Evolutionary conservation across 1,284 basidiomycete species (phyloP).

Genomic region (Grifola frondosa): DNA sequence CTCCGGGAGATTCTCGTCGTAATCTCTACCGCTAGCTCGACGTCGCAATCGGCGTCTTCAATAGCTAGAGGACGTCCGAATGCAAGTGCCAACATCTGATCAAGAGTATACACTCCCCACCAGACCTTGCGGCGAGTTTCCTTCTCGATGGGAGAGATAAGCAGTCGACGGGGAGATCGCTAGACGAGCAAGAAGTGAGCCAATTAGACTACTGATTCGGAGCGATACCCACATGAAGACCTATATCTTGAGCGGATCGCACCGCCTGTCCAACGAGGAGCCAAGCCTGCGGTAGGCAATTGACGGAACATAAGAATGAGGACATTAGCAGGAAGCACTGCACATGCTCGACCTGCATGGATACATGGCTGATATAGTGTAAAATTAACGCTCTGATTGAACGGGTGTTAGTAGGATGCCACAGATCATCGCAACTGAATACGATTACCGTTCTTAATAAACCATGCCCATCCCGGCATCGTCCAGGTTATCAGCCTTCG

Average conservation of each 20-base stretch:
- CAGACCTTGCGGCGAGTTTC: slow-evolving; percentile 86
- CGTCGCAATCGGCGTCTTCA: slow-evolving; percentile 80
- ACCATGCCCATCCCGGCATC: slow-evolving; percentile 84
- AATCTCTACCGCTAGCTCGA: slow-evolving; percentile 75
- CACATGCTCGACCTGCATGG: slow-evolving; percentile 80
- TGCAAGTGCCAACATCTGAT: slow-evolving; percentile 86
- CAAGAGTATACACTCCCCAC: slow-evolving; percentile 88
- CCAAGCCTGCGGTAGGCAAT: slow-evolving; percentile 90
- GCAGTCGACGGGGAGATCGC: slow-evolving; percentile 78
- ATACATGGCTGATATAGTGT: slow-evolving; percentile 84
- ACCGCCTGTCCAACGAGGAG: slow-evolving; percentile 86
- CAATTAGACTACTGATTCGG: too few relatives aligned
- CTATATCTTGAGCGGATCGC: slow-evolving; percentile 83
- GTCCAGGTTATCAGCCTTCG: slow-evolving; percentile 56
- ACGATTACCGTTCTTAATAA: slow-evolving; percentile 84
- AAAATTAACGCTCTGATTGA: slow-evolving; percentile 73
- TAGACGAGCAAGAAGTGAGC: slow-evolving; percentile 34
- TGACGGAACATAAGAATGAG: slow-evolving; percentile 86
- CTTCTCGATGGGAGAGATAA: slow-evolving; percentile 73
- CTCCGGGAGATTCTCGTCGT: slow-evolving; percentile 73
- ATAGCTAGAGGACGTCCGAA: slow-evolving; percentile 80
- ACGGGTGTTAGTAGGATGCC: slow-evolving; percentile 25
- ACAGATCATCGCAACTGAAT: slow-evolving; percentile 4
- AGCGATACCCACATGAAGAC: slow-evolving; percentile 85
- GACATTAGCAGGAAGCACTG: slow-evolving; percentile 86